A percentile compares a stretch with the other conserved stretches of the same genome.
These are phyloP conservation scores for Brachypodium distachyon DNA, from an alignment of 202 grass and related monocot genomes.

Conservation along the genomic window DNA sequence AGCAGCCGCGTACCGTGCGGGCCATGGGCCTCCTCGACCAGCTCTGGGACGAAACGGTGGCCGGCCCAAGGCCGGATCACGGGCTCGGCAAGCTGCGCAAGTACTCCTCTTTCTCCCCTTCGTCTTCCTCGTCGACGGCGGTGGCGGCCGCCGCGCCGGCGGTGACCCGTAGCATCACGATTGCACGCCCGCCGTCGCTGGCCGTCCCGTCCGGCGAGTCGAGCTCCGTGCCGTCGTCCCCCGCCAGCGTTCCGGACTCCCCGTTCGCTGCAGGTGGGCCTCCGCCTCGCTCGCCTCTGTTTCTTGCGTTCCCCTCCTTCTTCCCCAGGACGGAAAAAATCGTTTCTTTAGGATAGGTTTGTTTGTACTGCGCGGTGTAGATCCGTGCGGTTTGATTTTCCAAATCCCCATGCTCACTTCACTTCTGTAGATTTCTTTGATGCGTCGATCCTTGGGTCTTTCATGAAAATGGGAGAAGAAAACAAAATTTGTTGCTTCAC, in stretches of 20 bases:
- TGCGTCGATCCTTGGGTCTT: background rate
- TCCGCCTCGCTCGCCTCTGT: background rate
- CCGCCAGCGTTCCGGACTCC: conserved; percentile 37
- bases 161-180: conserved; percentile 47
- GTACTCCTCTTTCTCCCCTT: conserved; percentile 48
- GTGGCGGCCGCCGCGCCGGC: background rate
- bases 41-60: conserved; percentile 94
- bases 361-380: background rate
- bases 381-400: background rate
- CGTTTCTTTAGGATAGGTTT: background rate
- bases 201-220: conserved; percentile 16
- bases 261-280: conserved; percentile 29
- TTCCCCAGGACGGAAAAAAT: background rate
- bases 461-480: background rate
- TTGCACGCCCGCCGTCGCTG: conserved; percentile 30
- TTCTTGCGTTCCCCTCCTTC: background rate
- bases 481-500: background rate
- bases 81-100: conserved; percentile 77
- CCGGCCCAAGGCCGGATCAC: conserved; percentile 68
- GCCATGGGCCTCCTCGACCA: conserved; percentile 70
- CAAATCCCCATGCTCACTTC: background rate
- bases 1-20: background rate
- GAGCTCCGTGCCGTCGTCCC: conserved; percentile 41
- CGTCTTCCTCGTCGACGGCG: conserved; percentile 10
- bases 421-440: background rate